Evolutionary conservation across 345 rosid species (phyloP), one percentile per base, ranked within the genome.

Genomic region (Eucalyptus erythrocorys): DNA sequence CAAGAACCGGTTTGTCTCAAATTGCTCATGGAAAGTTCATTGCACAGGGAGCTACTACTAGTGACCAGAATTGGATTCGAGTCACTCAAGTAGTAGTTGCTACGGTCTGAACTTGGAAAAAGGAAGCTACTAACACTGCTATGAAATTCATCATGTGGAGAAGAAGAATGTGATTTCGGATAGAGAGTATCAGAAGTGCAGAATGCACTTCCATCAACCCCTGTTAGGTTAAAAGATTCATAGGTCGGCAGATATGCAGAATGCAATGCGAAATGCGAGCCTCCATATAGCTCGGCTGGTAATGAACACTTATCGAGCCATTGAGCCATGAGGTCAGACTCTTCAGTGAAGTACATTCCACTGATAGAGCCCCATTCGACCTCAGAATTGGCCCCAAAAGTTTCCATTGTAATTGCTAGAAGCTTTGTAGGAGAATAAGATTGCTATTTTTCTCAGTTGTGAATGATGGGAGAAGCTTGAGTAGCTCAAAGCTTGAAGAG

Each of bases 261-360:
- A 86, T 90, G 88, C 89, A 87, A 87, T 43, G 88, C 92, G 7
- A 87, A 86, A 81, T 87, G 87, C 8, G 91, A 88, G 51, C 40
- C 86, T 14, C 55, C 88, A 61, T 88, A 92, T 19, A 87, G 13
- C 85, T 89, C 89, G 3, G n/a, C n/a, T 19, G 92, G 85, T 37
- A 89, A 86, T 6, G 92, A 90, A 89, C 87, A 92, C 43, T 91
- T 94, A 3, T 91, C 92, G 5, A 95, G 95, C 91, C 96, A 91
- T 47, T 95, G 95, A 51, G 94, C 94, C 96, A 94, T 91, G 94
- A 96, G 94, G 86, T 97, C 95, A 79, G 94, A 93, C 90, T 97
- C 99, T 79, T 97, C 97, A 64, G 89, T 87, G 43, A 96, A 90
- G 86, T 89, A 91, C 90, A 94, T 90, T 84, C 94, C 96, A 42